A percentile compares a stretch with the other conserved stretches of the same genome.
These are phyloP conservation scores for Cicer pinnatifidum DNA, from an alignment of 306 rosid species.

Conservation along the genomic window DNA sequence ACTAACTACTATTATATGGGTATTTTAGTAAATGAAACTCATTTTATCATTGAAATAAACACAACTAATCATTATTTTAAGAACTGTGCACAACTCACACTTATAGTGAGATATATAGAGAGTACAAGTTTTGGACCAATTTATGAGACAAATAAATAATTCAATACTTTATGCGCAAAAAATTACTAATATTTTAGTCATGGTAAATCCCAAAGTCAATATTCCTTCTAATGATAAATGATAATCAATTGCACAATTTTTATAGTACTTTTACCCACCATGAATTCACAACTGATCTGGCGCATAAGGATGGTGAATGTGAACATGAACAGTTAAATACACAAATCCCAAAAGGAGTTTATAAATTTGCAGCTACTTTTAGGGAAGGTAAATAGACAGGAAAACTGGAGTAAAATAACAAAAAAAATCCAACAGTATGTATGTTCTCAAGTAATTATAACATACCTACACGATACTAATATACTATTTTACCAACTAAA, in stretches of 20 bases:
- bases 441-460: not conserved
- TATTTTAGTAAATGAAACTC: too few species aligned
- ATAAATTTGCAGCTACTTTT: constrained; percentile 6
- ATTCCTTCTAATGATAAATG: constrained; percentile 2
- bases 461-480: constrained; percentile 22
- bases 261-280: constrained; percentile 17
- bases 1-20: too few species aligned
- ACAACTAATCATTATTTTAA: too few species aligned
- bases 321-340: not conserved
- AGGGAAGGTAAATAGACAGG: constrained; percentile 7
- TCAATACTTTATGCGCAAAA: constrained; percentile 11
- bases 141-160: constrained; percentile 31
- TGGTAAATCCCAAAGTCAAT: constrained; percentile 26
- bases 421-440: constrained; percentile 10
- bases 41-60: too few species aligned
- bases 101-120: too few species aligned
- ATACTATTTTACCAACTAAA: constrained; percentile 29
- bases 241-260: constrained; percentile 11
- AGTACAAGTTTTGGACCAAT: constrained; percentile 15
- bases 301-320: constrained; percentile 26
- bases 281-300: constrained; percentile 7
- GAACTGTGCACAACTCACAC: too few species aligned
- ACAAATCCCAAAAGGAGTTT: constrained; percentile 12
- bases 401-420: constrained; percentile 24
- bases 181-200: constrained; percentile 15